A percentile compares a stretch with the other conserved stretches of the same genome.
These are phyloP conservation scores for Nicotiana undulata DNA, from an alignment of 257 asterid species.

Conservation along the genomic window DNA sequence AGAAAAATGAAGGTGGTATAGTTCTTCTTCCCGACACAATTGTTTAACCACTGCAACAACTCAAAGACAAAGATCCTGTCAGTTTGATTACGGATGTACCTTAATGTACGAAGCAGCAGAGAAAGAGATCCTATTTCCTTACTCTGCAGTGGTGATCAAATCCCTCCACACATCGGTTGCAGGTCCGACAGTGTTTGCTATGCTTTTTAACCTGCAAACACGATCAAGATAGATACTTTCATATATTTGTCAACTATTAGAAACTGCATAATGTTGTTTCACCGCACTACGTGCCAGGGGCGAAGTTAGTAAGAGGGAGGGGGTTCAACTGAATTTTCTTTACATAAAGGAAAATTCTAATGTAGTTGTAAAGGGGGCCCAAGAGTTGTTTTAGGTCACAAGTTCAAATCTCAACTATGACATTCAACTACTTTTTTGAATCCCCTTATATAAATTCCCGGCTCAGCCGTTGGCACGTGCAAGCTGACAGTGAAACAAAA, in stretches of 20 bases:
- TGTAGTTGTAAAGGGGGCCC: background rate
- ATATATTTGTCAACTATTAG: background rate
- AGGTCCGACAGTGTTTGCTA: conserved; percentile 97
- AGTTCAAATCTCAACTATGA: background rate
- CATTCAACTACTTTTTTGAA: background rate
- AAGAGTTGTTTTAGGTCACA: background rate
- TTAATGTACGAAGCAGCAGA: background rate
- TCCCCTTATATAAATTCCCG: background rate
- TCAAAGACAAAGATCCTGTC: conserved; percentile 5
- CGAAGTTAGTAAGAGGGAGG: background rate
- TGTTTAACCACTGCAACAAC: conserved; percentile 85
- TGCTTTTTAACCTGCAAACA: conserved; percentile 66
- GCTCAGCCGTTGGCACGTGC: background rate
- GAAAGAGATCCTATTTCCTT: conserved; percentile 15
- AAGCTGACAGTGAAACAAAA: background rate
- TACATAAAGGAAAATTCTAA: background rate
- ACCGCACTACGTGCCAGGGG: background rate
- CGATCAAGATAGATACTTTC: background rate
- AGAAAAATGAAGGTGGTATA: conserved; percentile 88
- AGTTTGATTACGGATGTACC: background rate
- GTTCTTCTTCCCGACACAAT: conserved; percentile 93
- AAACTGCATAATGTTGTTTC: background rate
- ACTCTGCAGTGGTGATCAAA: conserved; percentile 99
- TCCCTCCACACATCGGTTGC: conserved; percentile 95
- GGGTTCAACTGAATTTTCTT: background rate